Evolutionary conservation across 208 protist genomes (phyloP), one percentile per base, ranked within the genome.

Genomic region (Blechomonas ayalai): DNA sequence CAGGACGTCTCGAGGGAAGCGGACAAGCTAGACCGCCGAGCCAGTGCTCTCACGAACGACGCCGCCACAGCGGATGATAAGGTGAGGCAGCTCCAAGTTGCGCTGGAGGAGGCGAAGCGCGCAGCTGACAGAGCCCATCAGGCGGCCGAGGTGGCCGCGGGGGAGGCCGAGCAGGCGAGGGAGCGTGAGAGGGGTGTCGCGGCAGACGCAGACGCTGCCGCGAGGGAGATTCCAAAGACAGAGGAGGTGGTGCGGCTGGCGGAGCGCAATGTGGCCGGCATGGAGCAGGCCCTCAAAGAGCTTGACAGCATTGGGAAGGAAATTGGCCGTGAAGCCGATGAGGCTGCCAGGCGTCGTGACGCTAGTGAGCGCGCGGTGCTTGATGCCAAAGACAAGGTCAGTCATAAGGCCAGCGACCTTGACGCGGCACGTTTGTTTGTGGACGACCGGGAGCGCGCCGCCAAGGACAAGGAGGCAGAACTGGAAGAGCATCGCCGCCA

Each of bases 231-330:
- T 22, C 78, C 85, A 1, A 72, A 69, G 47, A 77, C 64, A 4
- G 88, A 91, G 58, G 88, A 92, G 32, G 59, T 59, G 6, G 78
- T 95, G 63, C 74, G 82, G 2, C 15, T 34, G 16, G 82, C 77
- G 13, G 88, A 95, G 7, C 72, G 69, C 49, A 77, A 72, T 33
- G 80, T 91, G 22, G 43, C 47, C 2, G 47, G 65, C 10, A 70
- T 75, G 0, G 81, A 92, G 26, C 64, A 91, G 40, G 63, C 49
- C 29, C 49, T 88, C 43, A 73, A 78, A 32, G 79, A 87, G 52
- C 67, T 95, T n/a, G 88, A 95, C 63, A 69, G 41, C 67, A 52
- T 79, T 4, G 77, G 79, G 13, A 82, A 87, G 50, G 83, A 88
- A 8, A 48, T 91, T 13, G 77, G 82, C 26, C 65, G 80, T 18